Evolutionary conservation across 2,329 filamentous ascomycete genomes (phyloP).

Genomic region (Tolypocladium endophyticum): DNA sequence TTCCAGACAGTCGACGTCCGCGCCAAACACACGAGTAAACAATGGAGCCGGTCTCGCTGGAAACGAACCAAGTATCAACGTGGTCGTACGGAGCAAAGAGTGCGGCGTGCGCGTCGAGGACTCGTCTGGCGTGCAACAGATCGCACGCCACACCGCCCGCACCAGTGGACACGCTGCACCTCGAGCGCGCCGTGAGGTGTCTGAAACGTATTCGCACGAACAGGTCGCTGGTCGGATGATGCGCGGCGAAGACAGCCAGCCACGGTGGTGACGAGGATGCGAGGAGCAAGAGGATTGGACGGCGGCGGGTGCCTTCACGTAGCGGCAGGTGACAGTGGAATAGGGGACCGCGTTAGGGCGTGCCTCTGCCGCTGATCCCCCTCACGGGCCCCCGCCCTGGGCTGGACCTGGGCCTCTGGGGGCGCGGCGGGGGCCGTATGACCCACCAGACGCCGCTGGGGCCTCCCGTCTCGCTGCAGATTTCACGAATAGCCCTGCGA

Average conservation of each 20-base stretch:
- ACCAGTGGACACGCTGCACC: not conserved
- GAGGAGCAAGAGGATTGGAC: not conserved
- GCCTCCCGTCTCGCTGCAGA: not conserved
- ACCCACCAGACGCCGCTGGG: not conserved
- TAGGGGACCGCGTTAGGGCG: not conserved
- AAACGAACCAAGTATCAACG: not conserved
- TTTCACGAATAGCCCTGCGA: too few relatives aligned
- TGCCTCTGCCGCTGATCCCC: not conserved
- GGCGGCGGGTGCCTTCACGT: not conserved
- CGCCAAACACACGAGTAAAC: not conserved
- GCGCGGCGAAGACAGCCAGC: too few relatives aligned
- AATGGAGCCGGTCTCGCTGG: not conserved
- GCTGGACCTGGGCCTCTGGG: not conserved
- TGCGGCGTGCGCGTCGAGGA: not conserved
- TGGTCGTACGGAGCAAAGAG: not conserved
- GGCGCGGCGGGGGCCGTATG: not conserved
- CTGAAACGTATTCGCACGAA: too few relatives aligned
- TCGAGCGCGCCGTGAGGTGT: not conserved
- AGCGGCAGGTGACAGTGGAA: not conserved
- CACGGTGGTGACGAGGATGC: not conserved
- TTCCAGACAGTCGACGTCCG: not conserved
- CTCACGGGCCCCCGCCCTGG: not conserved
- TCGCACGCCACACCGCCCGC: not conserved
- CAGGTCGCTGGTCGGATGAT: too few relatives aligned
- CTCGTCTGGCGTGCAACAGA: not conserved